Evolutionary conservation across 495 filamentous ascomycete genomes (phyloP), one percentile per base, ranked within the genome.

Genomic region (Talaromyces proteolyticus): DNA sequence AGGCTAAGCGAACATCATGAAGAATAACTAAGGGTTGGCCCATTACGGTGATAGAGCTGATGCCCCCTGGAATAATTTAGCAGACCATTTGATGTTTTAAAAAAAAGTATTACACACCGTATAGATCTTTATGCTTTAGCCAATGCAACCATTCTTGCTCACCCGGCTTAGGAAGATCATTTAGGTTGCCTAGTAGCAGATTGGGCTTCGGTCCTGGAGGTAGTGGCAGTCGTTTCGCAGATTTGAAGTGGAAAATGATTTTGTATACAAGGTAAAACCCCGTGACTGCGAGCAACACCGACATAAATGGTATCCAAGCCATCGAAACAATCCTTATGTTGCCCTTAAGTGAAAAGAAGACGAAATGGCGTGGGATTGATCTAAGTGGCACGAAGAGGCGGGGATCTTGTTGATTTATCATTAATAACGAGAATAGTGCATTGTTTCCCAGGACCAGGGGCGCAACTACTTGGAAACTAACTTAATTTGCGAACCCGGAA

Each of bases 21-120:
- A 79, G 42, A 45, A 79, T 69, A 17, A 79, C 55, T 3, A 79
- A 62, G 0, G 67, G 68, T 44, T 70, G 63, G 6, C 75, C 75
- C 19, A 77, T 41, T 4, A 75, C 60, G 2, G 64, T 74, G 1
- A 81, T 45, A 12, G 76, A 79, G 56, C 74, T 79, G 11, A 81
- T 70, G 0, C 73, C 71, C 10, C 77, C 60, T 66, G 17, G n/a
- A 17, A 6, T 11, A 23, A 10, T 42, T 37, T 24, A 34, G n/a
- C 44, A 49, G 34, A 39, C 18, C 37, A 44, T 7, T 34, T 34
- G 8, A 34, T 8, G 29, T 8, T 14, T 14, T 34, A 19, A 10
- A 2, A 18, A 12, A n/a, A 1, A 1, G 10, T 19, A 6, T 26
- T 23, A 38, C 42, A 12, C 47, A 60, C 60, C 73, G 51, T 79